A percentile compares a stretch with the other conserved stretches of the same genome.
Evolutionary conservation across 2,329 filamentous ascomycete genomes (phyloP).

Genomic region (Fusarium sp.): DNA sequence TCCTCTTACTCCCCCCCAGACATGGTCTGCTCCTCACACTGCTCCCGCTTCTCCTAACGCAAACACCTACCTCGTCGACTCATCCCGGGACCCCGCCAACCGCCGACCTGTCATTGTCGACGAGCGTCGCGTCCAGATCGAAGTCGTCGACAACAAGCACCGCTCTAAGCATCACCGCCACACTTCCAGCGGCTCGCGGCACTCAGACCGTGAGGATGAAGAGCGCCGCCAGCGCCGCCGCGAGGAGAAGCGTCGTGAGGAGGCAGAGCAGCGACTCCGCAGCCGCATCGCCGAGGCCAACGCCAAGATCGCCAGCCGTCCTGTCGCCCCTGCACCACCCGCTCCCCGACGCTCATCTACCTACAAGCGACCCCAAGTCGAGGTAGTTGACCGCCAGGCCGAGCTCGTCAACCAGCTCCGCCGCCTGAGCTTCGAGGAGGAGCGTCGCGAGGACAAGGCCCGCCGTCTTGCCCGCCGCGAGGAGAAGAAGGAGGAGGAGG

Average conservation of each 20-base stretch:
- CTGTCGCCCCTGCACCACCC: slow-evolving; percentile 49
- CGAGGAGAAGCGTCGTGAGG: slow-evolving; percentile 47
- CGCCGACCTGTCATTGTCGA: slow-evolving; percentile 56
- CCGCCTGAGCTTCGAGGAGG: slow-evolving; percentile 51
- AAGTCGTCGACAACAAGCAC: slow-evolving; percentile 51
- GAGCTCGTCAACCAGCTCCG: slow-evolving; percentile 54
- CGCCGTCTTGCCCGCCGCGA: slow-evolving; percentile 46
- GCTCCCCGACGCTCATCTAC: slow-evolving; percentile 43
- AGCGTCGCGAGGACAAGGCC: slow-evolving; percentile 51
- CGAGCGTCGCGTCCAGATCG: slow-evolving; percentile 55
- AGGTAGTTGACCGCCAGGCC: slow-evolving; percentile 42
- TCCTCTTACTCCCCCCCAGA: slow-evolving; percentile 61
- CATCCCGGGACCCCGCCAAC: slow-evolving; percentile 42
- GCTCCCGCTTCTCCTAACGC: slow-evolving; percentile 56
- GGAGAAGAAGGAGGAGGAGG: slow-evolving; percentile 54
- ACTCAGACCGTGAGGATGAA: slow-evolving; percentile 42
- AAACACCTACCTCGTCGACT: slow-evolving; percentile 46
- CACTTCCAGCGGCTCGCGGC: slow-evolving; percentile 32
- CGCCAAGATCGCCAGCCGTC: slow-evolving; percentile 57
- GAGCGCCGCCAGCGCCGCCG: slow-evolving; percentile 43
- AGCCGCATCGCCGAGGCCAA: slow-evolving; percentile 58
- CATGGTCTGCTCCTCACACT: slow-evolving; percentile 56
- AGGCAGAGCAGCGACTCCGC: slow-evolving; percentile 49
- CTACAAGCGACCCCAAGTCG: slow-evolving; percentile 42
- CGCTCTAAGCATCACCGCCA: slow-evolving; percentile 52